A percentile compares a stretch with the other conserved stretches of the same genome.
Conservation (phyloP, 768 basidiomycete species). For the Podaxis sp. region DNA sequence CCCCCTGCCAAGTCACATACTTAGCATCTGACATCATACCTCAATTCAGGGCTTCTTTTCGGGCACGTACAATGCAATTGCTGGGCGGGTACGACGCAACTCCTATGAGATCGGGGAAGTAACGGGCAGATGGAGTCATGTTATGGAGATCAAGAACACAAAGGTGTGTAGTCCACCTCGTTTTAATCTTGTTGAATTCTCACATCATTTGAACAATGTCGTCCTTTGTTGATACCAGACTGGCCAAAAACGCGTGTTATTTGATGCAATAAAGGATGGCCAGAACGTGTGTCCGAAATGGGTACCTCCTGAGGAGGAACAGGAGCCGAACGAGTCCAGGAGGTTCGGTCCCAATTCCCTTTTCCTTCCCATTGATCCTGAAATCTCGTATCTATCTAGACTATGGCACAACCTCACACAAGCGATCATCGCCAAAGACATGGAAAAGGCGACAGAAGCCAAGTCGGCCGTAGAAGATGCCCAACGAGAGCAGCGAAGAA, state of each 20-base stretch:
- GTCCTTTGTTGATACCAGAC: constrained; percentile 38
- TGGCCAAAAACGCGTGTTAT: constrained; percentile 72
- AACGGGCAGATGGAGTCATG: constrained; percentile 85
- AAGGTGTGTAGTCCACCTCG: constrained; percentile 45
- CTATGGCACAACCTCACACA: constrained; percentile 83
- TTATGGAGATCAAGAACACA: constrained; percentile 79
- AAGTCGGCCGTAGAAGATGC: constrained; percentile 91
- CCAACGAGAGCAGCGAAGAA: constrained; percentile 78
- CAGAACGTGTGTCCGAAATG: constrained; percentile 75
- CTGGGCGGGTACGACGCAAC: constrained; percentile 73
- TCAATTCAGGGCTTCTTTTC: constrained; percentile 86
- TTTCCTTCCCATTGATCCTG: background rate
- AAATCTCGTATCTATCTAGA: constrained; percentile 32
- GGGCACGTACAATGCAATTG: constrained; percentile 90
- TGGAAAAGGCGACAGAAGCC: constrained; percentile 90
- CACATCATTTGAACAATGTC: background rate
- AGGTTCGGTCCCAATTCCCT: constrained; percentile 45
- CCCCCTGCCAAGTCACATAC: constrained; percentile 1
- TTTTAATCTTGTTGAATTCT: background rate
- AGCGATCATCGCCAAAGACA: constrained; percentile 85
- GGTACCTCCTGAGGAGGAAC: constrained; percentile 83
- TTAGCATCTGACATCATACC: constrained; percentile 5
- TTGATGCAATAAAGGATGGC: constrained; percentile 80
- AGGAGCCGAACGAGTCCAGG: constrained; percentile 89
- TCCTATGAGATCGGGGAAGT: constrained; percentile 78